Evolutionary conservation across 345 rosid genomes (phyloP).

Genomic region (Citrus sp.): DNA sequence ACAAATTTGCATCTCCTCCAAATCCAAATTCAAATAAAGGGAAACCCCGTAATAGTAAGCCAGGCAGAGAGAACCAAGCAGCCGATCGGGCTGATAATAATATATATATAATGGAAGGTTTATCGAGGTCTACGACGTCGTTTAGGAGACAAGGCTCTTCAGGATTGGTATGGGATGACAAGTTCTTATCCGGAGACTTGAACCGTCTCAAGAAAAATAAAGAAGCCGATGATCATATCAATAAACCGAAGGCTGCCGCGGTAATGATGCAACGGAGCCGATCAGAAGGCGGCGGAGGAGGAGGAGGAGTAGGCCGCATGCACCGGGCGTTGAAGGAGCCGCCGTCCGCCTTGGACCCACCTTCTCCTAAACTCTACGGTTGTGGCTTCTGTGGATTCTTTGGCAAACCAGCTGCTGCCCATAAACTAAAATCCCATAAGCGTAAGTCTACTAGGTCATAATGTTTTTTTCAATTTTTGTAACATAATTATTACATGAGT

Average conservation of each 20-base stretch:
- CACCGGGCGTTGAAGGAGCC: slow-evolving; percentile 23
- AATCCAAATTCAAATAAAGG: neutral
- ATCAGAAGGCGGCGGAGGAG: slow-evolving; percentile 31
- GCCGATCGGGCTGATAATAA: neutral
- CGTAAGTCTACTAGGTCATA: slow-evolving; percentile 5
- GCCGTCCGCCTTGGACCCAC: slow-evolving; percentile 45
- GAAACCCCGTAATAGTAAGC: no score
- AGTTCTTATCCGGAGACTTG: slow-evolving; percentile 42
- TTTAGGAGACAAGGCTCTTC: slow-evolving; percentile 91
- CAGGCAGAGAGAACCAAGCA: neutral
- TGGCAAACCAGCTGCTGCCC: slow-evolving; percentile 13
- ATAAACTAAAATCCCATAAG: slow-evolving; percentile 18
- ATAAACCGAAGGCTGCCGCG: slow-evolving; percentile 8
- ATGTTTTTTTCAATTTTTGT: neutral
- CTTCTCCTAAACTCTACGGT: slow-evolving; percentile 60
- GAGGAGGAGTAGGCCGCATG: neutral
- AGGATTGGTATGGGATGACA: slow-evolving; percentile 77
- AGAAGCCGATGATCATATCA: neutral
- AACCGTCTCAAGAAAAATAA: slow-evolving; percentile 7
- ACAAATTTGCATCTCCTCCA: neutral
- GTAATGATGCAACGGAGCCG: slow-evolving; percentile 26
- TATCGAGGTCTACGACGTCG: slow-evolving; percentile 70
- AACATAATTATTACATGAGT: neutral
- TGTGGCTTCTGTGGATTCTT: slow-evolving; percentile 59
- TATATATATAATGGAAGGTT: slow-evolving; percentile 19